Evolutionary conservation across 257 asterid species (phyloP), one percentile per base, ranked within the genome.

Genomic region (Jacaranda mimosifolia): DNA sequence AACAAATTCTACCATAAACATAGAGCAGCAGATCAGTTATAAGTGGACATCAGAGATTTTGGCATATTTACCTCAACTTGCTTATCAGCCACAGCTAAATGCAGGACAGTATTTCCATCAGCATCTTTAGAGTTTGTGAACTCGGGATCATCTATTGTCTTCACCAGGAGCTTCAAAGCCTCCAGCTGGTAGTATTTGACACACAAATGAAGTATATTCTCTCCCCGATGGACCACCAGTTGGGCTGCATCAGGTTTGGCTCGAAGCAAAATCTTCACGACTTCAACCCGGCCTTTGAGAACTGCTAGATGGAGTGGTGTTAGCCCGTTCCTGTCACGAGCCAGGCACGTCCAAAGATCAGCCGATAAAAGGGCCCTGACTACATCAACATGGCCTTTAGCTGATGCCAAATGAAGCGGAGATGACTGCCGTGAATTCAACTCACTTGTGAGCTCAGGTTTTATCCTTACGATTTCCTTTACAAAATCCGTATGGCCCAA

Each of bases 261-360:
- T 4, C 7, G 53, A 42, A 79, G 19, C 63, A 88, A 13, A 71
- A 66, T 68, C 5, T 39, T 6, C 82, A 88, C 9, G 32, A 73
- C 83, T 3, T 75, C 73, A 32, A 67, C 42, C 7, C 51, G 84
- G 26, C 91, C 89, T 59, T 86, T 80, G 4, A 75, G 71, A 8
- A 82, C 86, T 1, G 91, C 89, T 11, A 81, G 57, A 73, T 88
- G 91, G 7, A 86, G 60, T 3, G 93, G 89, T 9, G 76, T 75
- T 39, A 76, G 79, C 32, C 83, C 86, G 35, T 85, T 73, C 3
- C 51, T 12, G 21, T 86, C 87, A 4, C 73, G 68, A 10, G 59
- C 75, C 9, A 80, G 9, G 57, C 86, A 86, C 68, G 80, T 59
- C 5, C 49, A 81, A 0, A 57, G 63, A 62, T 82, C 59, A 3